A percentile compares a stretch with the other conserved stretches of the same genome.
Evolutionary conservation across 1,139 yeast genomes (phyloP).

Genomic region (Yamadazyma spencermartinsiae): DNA sequence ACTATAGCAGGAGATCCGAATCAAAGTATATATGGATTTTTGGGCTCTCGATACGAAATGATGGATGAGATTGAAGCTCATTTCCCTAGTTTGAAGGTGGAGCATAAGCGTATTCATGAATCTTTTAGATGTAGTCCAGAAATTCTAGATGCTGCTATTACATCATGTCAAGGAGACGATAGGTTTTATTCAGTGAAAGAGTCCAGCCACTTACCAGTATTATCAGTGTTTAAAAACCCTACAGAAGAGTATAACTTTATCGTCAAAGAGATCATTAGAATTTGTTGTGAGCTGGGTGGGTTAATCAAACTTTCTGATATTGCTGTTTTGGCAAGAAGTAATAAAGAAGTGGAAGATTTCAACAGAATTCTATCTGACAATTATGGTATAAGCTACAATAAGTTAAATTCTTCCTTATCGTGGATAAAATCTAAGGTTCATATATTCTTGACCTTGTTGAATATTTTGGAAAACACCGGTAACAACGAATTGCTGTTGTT

Average conservation of each 20-base stretch:
- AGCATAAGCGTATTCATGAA: slow-evolving; percentile 39
- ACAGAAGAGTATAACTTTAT: slow-evolving; percentile 44
- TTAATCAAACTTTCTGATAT: slow-evolving; percentile 50
- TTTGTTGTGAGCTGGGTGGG: slow-evolving; percentile 48
- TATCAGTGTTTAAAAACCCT: slow-evolving; percentile 24
- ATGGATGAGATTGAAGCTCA: slow-evolving; percentile 25
- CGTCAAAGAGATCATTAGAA: slow-evolving; percentile 43
- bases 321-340: slow-evolving; percentile 54
- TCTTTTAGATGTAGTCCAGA: slow-evolving; percentile 64
- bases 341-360: slow-evolving; percentile 50
- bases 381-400: slow-evolving; percentile 44
- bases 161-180: slow-evolving; percentile 19
- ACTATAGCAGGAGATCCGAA: slow-evolving; percentile 74
- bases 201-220: slow-evolving; percentile 32
- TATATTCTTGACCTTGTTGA: slow-evolving; percentile 50
- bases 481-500: slow-evolving; percentile 38
- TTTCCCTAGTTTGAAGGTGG: slow-evolving; percentile 25
- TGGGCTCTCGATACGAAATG: slow-evolving; percentile 49
- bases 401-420: slow-evolving; percentile 47
- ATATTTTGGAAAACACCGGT: slow-evolving; percentile 32
- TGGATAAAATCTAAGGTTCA: slow-evolving; percentile 58
- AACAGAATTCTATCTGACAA: slow-evolving; percentile 34
- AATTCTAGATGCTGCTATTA: slow-evolving; percentile 44
- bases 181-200: slow-evolving; percentile 19
- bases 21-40: slow-evolving; percentile 69